phyloP scores from a whole-genome alignment of 257 asterid species.

The Forsythia suspensa region DNA sequence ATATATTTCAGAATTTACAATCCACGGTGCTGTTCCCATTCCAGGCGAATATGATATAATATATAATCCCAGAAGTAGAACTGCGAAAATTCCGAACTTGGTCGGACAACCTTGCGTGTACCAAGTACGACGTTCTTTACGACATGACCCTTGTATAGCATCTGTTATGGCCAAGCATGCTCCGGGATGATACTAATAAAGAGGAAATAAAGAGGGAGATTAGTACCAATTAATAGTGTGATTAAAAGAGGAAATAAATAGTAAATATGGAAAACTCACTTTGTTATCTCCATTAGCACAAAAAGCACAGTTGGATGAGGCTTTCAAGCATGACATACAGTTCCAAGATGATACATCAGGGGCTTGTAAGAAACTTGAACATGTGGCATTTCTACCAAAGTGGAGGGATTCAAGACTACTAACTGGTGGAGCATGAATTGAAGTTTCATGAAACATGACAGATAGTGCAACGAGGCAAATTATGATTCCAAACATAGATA shows the following conservation, averaged over 20 bases:
- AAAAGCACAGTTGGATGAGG: conserved; percentile 32
- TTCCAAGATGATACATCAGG: conserved; percentile 30
- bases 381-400: conserved; percentile 47
- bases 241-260: background rate
- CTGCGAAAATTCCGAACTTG: conserved; percentile 23
- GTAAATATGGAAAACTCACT: conserved; percentile 21
- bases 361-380: conserved; percentile 18
- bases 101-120: conserved; percentile 26
- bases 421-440: conserved; percentile 33
- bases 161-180: conserved; percentile 23
- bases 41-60: conserved; percentile 28
- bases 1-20: conserved; percentile 27
- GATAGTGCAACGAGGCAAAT: conserved; percentile 34
- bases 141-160: background rate
- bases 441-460: conserved; percentile 29
- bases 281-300: conserved; percentile 28
- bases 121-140: conserved; percentile 21
- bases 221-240: background rate
- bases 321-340: conserved; percentile 32
- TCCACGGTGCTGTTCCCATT: conserved; percentile 31
- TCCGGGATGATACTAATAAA: conserved; percentile 15
- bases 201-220: background rate
- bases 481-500: conserved; percentile 39
- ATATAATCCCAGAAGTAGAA: conserved; percentile 18
- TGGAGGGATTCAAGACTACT: conserved; percentile 28